Base-by-base conservation (phyloP, 345 rosid species). In the Eutrema yunnanense region DNA sequence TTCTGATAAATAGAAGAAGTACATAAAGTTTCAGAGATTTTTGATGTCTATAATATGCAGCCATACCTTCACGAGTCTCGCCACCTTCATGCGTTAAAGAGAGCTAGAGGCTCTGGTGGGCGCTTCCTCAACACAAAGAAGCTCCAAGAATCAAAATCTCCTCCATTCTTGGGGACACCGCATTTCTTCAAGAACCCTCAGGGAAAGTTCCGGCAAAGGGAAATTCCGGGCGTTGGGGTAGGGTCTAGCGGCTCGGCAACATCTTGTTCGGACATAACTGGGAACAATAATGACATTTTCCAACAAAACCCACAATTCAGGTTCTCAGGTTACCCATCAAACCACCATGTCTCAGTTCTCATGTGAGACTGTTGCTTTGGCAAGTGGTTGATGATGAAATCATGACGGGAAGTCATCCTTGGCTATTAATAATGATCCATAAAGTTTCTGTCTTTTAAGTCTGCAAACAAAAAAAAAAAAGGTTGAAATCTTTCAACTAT, bases 31-130 rank as follows among this genome's bases (percentile, higher is more conserved):
- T 49, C 32, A 9, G 11, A 37, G 62, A 14, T 6, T 22, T 56
- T 22, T 22, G 26, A 5, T 59, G 32, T 71, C 43, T 58, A 34
- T 33, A 34, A 8, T 34, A 57, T 77, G 80, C 75, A 92, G 96
- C 92, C 88, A 0, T 92, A 92, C 76, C 90, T 92, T 66, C 96
- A 90, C 0, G 93, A 92, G 81, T 90, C 96, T 69, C 86, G 98
- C 42, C 96, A 92, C 75, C 77, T 78, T 62, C 98, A 92, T 74
- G 98, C 98, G 29, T 59, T 88, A 19, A 84, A 84, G 76, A 85
- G 96, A 76, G 89, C 90, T 3, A 85, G 96, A 68, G 93, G 96
- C 36, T 74, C 87, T 1, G 88, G 96, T 26, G 96, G 95, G 4
- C 91, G 93, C 27, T 92, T 92, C 78, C 91, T 92, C 69, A 85